A percentile compares a stretch with the other conserved stretches of the same genome.
Conservation (phyloP, 2,329 filamentous ascomycete species). For the Leptographium flavum region DNA sequence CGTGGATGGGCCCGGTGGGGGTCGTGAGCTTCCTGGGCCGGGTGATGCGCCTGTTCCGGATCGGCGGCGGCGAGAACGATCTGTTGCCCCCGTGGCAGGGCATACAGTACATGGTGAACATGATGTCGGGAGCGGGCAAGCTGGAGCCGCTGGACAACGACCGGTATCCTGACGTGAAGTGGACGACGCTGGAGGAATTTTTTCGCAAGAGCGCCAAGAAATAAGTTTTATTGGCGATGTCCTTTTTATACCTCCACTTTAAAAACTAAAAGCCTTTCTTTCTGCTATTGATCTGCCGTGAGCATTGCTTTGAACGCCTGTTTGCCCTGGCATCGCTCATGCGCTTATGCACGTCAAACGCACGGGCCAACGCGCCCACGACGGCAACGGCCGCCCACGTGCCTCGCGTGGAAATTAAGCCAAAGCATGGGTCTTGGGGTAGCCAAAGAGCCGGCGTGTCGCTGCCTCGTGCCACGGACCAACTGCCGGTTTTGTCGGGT, state of each 20-base stretch:
- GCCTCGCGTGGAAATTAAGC: too few relatives aligned
- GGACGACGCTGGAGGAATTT: neutral
- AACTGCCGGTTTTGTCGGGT: conserved; percentile 1
- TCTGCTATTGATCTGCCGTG: too few relatives aligned
- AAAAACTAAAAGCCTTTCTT: too few relatives aligned
- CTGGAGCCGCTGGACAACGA: neutral
- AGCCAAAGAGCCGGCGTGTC: conserved; percentile 1
- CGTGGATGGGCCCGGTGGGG: neutral
- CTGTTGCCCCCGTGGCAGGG: neutral
- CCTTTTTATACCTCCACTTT: too few relatives aligned
- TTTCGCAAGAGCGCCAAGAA: too few relatives aligned
- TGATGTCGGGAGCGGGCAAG: neutral
- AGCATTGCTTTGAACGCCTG: too few relatives aligned
- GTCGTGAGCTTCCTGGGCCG: neutral
- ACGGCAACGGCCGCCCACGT: too few relatives aligned
- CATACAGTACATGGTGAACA: neutral
- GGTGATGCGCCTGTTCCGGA: neutral
- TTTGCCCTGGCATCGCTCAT: too few relatives aligned
- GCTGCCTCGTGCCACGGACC: conserved; percentile 5
- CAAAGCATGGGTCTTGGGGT: too few relatives aligned
- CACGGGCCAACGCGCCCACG: too few relatives aligned
- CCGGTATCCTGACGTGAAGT: neutral
- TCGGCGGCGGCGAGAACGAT: neutral
- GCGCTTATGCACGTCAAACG: too few relatives aligned
- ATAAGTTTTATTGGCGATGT: too few relatives aligned